These are phyloP conservation scores for Draba incana DNA, from an alignment of 345 rosid species.

Conservation along the genomic window DNA sequence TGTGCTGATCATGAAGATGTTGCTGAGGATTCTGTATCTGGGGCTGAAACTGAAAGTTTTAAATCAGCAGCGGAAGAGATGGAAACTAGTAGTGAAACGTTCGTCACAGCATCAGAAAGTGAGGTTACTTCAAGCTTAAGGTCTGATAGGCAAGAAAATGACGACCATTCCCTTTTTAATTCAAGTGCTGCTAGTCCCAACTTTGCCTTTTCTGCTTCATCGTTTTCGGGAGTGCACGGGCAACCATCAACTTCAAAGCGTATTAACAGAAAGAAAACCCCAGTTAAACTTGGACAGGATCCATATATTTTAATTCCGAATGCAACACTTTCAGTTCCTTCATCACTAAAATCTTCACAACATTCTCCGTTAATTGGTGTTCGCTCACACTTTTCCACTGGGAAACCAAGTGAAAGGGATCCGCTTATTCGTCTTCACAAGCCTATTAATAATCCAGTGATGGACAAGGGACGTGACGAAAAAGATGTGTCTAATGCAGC, in stretches of 20 bases:
- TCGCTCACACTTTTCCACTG: constrained; percentile 48
- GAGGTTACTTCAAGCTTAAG: constrained; percentile 64
- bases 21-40: constrained; percentile 58
- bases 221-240: constrained; percentile 54
- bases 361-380: constrained; percentile 52
- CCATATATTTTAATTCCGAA: constrained; percentile 44
- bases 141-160: constrained; percentile 53
- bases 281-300: constrained; percentile 47
- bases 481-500: constrained; percentile 56
- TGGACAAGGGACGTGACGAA: constrained; percentile 47
- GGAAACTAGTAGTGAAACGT: constrained; percentile 53
- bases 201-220: constrained; percentile 74
- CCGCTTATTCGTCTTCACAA: constrained; percentile 43
- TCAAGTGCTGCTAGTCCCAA: constrained; percentile 52
- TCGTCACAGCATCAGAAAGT: constrained; percentile 56
- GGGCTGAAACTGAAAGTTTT: constrained; percentile 88
- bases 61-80: constrained; percentile 85
- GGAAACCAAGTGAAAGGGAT: constrained; percentile 47
- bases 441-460: constrained; percentile 44
- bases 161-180: constrained; percentile 43
- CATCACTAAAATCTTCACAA: constrained; percentile 47
- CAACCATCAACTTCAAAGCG: constrained; percentile 50
- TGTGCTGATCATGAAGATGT: constrained; percentile 47
- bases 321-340: constrained; percentile 47
- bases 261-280: constrained; percentile 55